phyloP scores from a whole-genome alignment of 495 filamentous ascomycete species.

The Staphylotrichum longicolle region DNA sequence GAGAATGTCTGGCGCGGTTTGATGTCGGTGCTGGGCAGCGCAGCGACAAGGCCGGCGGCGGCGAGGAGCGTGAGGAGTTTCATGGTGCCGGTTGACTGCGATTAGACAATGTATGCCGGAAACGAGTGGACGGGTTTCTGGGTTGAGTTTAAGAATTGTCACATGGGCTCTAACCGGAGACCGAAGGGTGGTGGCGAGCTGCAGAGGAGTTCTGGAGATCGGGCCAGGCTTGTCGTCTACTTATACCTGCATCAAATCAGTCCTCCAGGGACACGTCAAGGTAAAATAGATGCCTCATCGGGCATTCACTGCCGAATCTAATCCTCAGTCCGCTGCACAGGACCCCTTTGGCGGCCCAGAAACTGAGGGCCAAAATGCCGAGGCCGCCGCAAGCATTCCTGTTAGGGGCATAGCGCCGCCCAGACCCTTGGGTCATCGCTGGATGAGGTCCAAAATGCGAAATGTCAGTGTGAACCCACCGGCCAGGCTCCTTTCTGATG shows the following conservation, averaged over 20 bases:
- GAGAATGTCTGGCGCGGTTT: not conserved
- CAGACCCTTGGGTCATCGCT: not conserved
- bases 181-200: too few species aligned
- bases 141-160: too few species aligned
- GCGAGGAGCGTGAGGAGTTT: constrained; percentile 13
- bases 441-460: too few species aligned
- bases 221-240: not conserved
- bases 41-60: constrained; percentile 13
- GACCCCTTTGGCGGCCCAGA: not conserved
- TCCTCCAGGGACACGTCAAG: not conserved
- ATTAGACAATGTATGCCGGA: too few species aligned
- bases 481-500: too few species aligned
- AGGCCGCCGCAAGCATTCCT: constrained; percentile 16
- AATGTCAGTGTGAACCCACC: too few species aligned
- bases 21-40: not conserved
- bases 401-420: not conserved
- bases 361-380: constrained; percentile 5
- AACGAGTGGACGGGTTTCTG: too few species aligned
- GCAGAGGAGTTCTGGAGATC: too few species aligned
- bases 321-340: not conserved
- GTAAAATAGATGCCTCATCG: not conserved
- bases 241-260: constrained; percentile 1
- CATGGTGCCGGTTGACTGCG: constrained; percentile 8
- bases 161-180: too few species aligned
- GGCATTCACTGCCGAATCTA: not conserved